phyloP scores from a whole-genome alignment of 495 filamentous ascomycete species.

The Daldinia caldariorum region DNA sequence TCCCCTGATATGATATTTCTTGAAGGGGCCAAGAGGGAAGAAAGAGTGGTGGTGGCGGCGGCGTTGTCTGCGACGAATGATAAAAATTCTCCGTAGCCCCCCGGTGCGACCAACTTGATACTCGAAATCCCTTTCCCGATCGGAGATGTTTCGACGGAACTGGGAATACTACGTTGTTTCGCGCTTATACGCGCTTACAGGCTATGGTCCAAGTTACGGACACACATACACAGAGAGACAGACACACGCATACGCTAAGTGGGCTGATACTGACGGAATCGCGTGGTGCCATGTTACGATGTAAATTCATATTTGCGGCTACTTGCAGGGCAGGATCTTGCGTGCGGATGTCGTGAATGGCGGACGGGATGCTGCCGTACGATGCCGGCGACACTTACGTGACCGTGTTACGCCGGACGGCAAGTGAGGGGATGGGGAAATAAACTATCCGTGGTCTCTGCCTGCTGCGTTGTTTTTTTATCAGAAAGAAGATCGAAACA shows the following conservation, averaged over 20 bases:
- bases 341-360: conserved; percentile 1
- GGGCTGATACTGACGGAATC: conserved; percentile 28
- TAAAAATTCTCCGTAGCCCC: conserved; percentile 29
- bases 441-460: background rate
- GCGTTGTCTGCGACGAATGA: conserved; percentile 12
- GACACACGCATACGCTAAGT: background rate
- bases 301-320: conserved; percentile 2
- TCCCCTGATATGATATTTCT: conserved; percentile 2
- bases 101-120: conserved; percentile 16
- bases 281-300: background rate
- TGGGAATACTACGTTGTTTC: background rate
- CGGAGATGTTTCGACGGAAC: conserved; percentile 19
- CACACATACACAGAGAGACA: too few relatives aligned
- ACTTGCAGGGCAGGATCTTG: conserved; percentile 26
- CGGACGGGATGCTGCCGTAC: background rate
- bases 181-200: background rate
- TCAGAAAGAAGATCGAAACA: conserved; percentile 4
- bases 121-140: conserved; percentile 25
- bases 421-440: conserved; percentile 15
- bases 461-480: background rate
- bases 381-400: conserved; percentile 3
- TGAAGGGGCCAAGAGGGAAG: background rate
- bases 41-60: conserved; percentile 3
- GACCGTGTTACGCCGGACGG: conserved; percentile 2
- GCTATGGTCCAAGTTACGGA: too few relatives aligned